Evolutionary conservation across 176 grass and related monocot species (phyloP).

Genomic region (Elaeis guineensis): DNA sequence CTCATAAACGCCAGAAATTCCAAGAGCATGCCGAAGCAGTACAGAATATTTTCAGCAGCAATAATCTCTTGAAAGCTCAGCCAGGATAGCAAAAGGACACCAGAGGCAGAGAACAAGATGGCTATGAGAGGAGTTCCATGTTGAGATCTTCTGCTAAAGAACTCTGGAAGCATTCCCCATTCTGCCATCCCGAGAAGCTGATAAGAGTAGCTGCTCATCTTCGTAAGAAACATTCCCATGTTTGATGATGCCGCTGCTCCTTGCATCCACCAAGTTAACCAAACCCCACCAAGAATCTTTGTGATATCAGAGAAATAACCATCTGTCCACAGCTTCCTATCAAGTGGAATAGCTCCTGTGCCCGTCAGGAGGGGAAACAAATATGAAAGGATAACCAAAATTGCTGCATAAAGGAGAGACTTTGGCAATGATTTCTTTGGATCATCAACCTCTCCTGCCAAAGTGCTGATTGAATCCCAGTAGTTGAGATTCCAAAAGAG

Average conservation of each 20-base stretch:
- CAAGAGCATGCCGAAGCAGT: constrained; percentile 92
- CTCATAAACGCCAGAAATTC: constrained; percentile 90
- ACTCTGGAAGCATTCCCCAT: constrained; percentile 55
- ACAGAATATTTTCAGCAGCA: constrained; percentile 70
- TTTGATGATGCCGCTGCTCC: constrained; percentile 67
- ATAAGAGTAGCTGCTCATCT: constrained; percentile 91
- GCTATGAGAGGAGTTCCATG: constrained; percentile 61
- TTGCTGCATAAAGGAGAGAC: constrained; percentile 69
- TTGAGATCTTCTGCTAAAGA: constrained; percentile 41
- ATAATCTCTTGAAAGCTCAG: constrained; percentile 91
- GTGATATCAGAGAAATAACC: constrained; percentile 62
- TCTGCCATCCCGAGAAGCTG: constrained; percentile 74
- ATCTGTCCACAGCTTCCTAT: constrained; percentile 59
- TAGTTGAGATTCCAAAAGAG: constrained; percentile 97
- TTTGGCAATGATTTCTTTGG: constrained; percentile 66
- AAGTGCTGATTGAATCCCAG: constrained; percentile 93
- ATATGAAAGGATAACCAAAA: constrained; percentile 57
- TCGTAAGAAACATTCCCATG: constrained; percentile 83
- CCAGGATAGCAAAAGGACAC: constrained; percentile 56
- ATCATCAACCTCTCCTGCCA: constrained; percentile 81
- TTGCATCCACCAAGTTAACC: constrained; percentile 65
- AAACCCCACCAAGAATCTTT: constrained; percentile 53
- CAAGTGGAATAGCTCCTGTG: constrained; percentile 64
- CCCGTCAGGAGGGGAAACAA: constrained; percentile 67
- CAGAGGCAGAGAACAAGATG: constrained; percentile 70